These are phyloP conservation scores for Ophiostoma ulmi DNA, from an alignment of 2,329 filamentous ascomycete species.

Conservation along the genomic window DNA sequence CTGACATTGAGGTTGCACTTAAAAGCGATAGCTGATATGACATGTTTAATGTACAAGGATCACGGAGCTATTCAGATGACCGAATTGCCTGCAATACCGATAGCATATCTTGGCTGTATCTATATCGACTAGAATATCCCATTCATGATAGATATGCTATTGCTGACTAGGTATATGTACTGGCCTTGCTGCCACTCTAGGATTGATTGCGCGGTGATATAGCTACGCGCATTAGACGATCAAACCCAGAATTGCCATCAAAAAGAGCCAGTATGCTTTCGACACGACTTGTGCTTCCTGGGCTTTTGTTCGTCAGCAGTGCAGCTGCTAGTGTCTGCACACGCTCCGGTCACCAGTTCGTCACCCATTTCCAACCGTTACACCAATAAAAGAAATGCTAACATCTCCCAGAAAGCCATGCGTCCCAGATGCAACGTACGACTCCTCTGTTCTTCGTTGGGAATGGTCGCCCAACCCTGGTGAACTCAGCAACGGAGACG, in stretches of 20 bases:
- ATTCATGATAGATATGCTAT: not conserved
- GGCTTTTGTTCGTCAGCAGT: not conserved
- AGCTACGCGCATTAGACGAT: not conserved
- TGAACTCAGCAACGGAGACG: conserved; percentile 2
- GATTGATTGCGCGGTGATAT: no score
- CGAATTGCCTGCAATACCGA: not conserved
- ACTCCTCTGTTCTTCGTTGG: conserved; percentile 14
- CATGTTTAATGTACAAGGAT: not conserved
- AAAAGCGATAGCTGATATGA: not conserved
- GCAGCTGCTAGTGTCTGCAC: not conserved
- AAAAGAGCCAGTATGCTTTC: not conserved
- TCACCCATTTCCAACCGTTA: not conserved
- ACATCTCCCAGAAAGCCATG: conserved; percentile 6
- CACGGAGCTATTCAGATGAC: not conserved
- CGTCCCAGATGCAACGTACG: not conserved
- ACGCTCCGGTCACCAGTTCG: not conserved
- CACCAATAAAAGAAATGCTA: not conserved
- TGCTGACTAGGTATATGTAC: not conserved
- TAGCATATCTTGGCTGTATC: not conserved
- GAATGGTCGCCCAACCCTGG: conserved; percentile 7
- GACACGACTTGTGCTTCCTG: not conserved
- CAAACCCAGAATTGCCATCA: not conserved
- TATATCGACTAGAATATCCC: not conserved
- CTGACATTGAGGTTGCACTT: not conserved
- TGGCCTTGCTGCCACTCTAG: not conserved